Evolutionary conservation across 2,329 filamentous ascomycete species (phyloP).

Genomic region (Colletotrichum tropicale): DNA sequence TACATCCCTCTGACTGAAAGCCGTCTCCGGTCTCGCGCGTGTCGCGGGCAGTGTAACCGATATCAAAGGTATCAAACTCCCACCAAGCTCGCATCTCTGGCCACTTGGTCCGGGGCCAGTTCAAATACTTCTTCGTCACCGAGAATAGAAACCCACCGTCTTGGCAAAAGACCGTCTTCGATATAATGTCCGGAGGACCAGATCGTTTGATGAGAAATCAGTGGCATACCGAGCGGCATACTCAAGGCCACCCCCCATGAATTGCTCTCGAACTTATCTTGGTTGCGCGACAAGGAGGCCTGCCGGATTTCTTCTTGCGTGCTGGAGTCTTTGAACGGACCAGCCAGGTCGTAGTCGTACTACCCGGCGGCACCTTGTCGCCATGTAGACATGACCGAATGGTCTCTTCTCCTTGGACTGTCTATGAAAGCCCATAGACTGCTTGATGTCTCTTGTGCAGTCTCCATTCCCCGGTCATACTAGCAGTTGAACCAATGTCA

Average conservation of each 20-base stretch:
- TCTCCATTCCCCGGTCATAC: rapidly evolving
- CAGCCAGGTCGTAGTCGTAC: neutral
- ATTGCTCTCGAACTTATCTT: neutral
- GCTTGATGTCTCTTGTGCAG: neutral
- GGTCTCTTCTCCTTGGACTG: too few relatives aligned
- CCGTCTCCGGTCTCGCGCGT: neutral
- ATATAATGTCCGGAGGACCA: neutral
- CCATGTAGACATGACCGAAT: too few relatives aligned
- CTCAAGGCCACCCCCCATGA: neutral
- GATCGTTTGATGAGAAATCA: neutral
- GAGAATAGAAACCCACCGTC: neutral
- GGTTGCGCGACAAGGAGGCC: too few relatives aligned
- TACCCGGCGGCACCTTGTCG: rapidly evolving
- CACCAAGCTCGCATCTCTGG: neutral
- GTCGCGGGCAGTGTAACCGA: neutral
- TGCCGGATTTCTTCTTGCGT: neutral
- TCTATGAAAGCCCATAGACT: too few relatives aligned
- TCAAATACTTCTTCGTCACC: neutral
- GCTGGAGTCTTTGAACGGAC: neutral
- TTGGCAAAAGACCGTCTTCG: neutral
- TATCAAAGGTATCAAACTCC: neutral
- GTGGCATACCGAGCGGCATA: neutral
- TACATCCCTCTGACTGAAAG: neutral
- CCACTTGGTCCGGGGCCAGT: neutral
- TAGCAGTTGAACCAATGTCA: neutral